Base-by-base conservation (phyloP, 2,329 filamentous ascomycete species). In the Cordyceps tenuipes region DNA sequence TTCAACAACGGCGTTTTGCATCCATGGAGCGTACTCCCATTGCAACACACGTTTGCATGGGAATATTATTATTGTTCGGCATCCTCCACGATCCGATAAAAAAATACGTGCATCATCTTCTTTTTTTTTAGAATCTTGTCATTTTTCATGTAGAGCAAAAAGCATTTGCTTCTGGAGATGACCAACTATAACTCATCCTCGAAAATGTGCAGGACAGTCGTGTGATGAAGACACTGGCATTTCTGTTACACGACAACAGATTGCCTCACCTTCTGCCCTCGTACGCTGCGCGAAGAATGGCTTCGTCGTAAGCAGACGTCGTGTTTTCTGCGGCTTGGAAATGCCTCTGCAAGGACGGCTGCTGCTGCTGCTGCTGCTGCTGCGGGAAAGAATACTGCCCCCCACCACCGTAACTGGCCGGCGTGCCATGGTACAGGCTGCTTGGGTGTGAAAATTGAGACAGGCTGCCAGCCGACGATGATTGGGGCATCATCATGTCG, bases 1-100 rank as follows among this genome's bases (percentile, higher is more conserved):
- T 81, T 81, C 79, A 81, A 81, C 78, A 81, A 79, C 78, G 74
- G 76, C 73, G 72, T 74, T 75, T 72, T 61, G 69, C 69, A 72
- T 73, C 68, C 67, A 69, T 64, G 64, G 62, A 63, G 67, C 57
- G 57, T 59, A 39, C 21, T 39, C 21, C 31, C 47, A 23, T 51
- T 23, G 29, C 13, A 21, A 52, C 56, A 47, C 41, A 49, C 49
- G 54, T 49, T 59, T 34, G 54, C 54, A 58, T 49, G 48, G 48
- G 59, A 1, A n/a, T 39, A 19, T 12, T 12, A 19, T 12, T 12
- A 36, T 46, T 55, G 31, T 56, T 70, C 64, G 67, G 70, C 68
- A 76, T 76, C 74, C 73, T 76, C 73, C 73, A 76, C 74, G 74
- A 76, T 75, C 68, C 66, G 57, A 65, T 63, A 62, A 61, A 63